Evolutionary conservation across 345 rosid genomes (phyloP).

Genomic region (Carallia pectinifolia): DNA sequence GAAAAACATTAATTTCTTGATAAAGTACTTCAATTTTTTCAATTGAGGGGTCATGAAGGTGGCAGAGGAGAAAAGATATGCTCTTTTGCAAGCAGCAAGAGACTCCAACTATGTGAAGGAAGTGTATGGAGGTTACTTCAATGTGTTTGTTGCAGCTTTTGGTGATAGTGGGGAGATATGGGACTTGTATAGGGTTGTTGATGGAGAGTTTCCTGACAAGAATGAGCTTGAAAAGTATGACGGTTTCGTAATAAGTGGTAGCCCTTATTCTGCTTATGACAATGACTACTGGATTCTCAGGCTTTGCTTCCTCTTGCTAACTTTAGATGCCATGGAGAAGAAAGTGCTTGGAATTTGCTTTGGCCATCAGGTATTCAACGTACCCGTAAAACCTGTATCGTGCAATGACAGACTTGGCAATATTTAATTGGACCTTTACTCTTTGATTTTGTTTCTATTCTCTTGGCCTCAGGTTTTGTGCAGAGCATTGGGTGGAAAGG

Average conservation of each 20-base stretch:
- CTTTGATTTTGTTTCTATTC: neutral
- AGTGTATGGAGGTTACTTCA: constrained; percentile 72
- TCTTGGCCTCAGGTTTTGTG: constrained; percentile 58
- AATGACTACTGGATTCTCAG: constrained; percentile 69
- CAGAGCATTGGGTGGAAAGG: constrained; percentile 81
- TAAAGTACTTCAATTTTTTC: neutral
- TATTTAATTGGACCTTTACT: neutral
- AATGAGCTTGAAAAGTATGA: constrained; percentile 58
- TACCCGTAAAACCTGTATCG: neutral
- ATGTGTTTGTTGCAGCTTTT: constrained; percentile 65
- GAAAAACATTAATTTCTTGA: too few species aligned
- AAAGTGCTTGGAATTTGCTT: constrained; percentile 86
- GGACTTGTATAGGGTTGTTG: constrained; percentile 71
- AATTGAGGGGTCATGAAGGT: neutral
- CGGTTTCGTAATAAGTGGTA: constrained; percentile 85
- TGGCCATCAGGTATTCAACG: constrained; percentile 80
- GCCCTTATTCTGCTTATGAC: constrained; percentile 75
- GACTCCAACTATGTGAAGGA: constrained; percentile 75
- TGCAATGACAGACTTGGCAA: neutral
- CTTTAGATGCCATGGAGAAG: constrained; percentile 69
- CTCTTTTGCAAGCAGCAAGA: constrained; percentile 61
- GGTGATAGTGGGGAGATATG: constrained; percentile 80
- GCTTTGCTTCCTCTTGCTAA: constrained; percentile 60
- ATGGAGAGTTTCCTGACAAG: constrained; percentile 72
- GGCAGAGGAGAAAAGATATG: constrained; percentile 37